Base-by-base conservation (phyloP, 257 asterid genomes). In the Dorcoceras hygrometricum region DNA sequence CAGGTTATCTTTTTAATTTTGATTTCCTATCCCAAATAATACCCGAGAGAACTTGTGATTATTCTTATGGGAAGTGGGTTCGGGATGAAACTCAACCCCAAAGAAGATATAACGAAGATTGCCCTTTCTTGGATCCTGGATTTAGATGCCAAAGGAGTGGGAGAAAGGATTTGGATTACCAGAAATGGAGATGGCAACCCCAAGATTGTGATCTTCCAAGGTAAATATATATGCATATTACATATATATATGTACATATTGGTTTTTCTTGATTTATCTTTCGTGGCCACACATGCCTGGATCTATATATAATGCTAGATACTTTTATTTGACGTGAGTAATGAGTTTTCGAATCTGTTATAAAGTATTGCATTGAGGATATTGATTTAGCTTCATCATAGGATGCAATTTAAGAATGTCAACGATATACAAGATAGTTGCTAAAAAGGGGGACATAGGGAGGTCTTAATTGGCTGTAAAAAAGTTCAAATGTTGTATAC, bases 111-210 rank as follows among this genome's bases (percentile, higher is more conserved):
- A 9, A 77, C 6, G 98, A 93, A 77, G 60, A 77, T 3, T 93
- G 98, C 85, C 91, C 90, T 2, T 93, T 89, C 71, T 63, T 93
- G 68, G 98, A 93, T 72, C 91, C 94, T 0, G 98, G 98, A 1
- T 93, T 93, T 66, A 89, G 96, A 5, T 93, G 98, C 79, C 85
- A 43, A 32, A 59, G 6, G 7, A 89, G 70, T 50, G 98, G 98
- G 1, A 69, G 98, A 14, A 63, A 19, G 1, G 90, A 93, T 59
- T 56, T 63, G 10, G 84, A 55, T 36, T 93, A 82, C 31, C 91
- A 68, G 68, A 89, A 84, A 59, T 93, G 98, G 98, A 81, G 95
- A 18, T 93, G 98, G 98, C 86, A 80, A 58, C 97, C 98, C 14
- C 65, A 76, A 8, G 73, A 46, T 0, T 93, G 97, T 67, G 22